Evolutionary conservation across 1,284 basidiomycete species (phyloP), one percentile per base, ranked within the genome.

Genomic region (Ceratobasidium sp.): DNA sequence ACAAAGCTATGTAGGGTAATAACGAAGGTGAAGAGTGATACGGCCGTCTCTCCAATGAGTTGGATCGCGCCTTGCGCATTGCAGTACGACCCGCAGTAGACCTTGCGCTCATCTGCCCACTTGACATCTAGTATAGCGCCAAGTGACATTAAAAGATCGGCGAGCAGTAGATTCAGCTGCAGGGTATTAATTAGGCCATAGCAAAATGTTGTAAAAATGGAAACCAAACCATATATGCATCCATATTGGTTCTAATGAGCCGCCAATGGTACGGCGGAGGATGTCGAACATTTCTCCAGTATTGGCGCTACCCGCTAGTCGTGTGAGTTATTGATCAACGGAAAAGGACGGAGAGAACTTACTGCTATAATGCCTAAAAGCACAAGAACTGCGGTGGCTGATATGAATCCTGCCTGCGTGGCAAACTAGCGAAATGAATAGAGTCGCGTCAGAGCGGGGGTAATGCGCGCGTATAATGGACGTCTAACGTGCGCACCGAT

Each of bases 1-100:
- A 76, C n/a, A 60, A 79, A 79, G 1, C 75, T 79, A 41, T 78
- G 73, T 7, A 78, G 48, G n/a, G 77, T 75, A 31, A 79, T 79
- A n/a, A 73, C 73, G 1, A 75, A 54, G 19, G 76, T 75, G 24
- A 74, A 73, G 7, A 76, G 69, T 7, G 78, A 76, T 8, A 78
- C 78, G 24, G 77, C 77, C 8, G 77, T 78, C 48, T 79, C 77
- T 8, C 78, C 78, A 9, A 78, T 19, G n/a, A 78, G 73, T 53
- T 79, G 78, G 29, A 78, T 72, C 27, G 75, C 67, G 19, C 78
- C 78, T 72, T 79, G 78, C 17, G 76, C 66, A 14, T 73, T 79
- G 47, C 77, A 79, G 67, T 77, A 76, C 33, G 27, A 24, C 7
- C 78, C 77, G 57, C 78, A 78, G 22, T 74, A 76, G 7, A 67